These are phyloP conservation scores for Phytophthora cajani DNA, from an alignment of 352 stramenopile species.

Conservation along the genomic window DNA sequence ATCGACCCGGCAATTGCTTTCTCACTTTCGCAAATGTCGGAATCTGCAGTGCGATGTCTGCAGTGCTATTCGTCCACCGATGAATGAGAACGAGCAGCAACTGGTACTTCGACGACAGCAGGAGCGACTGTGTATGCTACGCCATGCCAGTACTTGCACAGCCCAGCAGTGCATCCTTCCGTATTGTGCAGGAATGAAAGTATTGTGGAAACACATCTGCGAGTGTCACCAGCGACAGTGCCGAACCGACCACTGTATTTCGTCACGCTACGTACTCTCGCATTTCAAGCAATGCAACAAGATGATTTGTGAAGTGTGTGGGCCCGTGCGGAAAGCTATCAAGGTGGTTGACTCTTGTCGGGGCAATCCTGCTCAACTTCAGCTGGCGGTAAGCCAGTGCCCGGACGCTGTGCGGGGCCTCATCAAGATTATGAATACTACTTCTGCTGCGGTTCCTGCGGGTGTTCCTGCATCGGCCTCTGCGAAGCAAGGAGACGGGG, in stretches of 20 bases:
- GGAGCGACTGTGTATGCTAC: slow-evolving; percentile 88
- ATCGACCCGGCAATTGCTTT: slow-evolving; percentile 85
- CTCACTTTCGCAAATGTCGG: slow-evolving; percentile 88
- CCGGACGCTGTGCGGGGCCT: slow-evolving; percentile 78
- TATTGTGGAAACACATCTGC: slow-evolving; percentile 92
- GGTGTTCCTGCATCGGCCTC: slow-evolving; percentile 11
- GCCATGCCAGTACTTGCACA: slow-evolving; percentile 83
- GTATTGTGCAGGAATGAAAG: slow-evolving; percentile 89
- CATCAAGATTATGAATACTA: slow-evolving; percentile 92
- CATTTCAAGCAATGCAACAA: slow-evolving; percentile 94
- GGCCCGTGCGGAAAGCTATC: slow-evolving; percentile 86
- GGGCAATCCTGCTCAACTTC: slow-evolving; percentile 74
- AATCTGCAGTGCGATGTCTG: slow-evolving; percentile 90
- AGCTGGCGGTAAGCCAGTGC: slow-evolving; percentile 71
- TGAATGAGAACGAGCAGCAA: slow-evolving; percentile 89
- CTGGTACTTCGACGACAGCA: slow-evolving; percentile 85
- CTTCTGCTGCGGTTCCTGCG: slow-evolving; percentile 25
- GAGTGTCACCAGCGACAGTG: slow-evolving; percentile 90
- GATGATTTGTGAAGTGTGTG: slow-evolving; percentile 91
- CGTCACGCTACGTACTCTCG: slow-evolving; percentile 86
- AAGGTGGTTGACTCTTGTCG: slow-evolving; percentile 89
- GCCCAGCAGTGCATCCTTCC: slow-evolving; percentile 73
- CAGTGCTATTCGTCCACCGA: slow-evolving; percentile 86
- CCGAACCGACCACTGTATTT: slow-evolving; percentile 89
- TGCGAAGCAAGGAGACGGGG: slow-evolving; percentile 38